phyloP scores from a whole-genome alignment of 1,284 basidiomycete genomes.

The Ustilago esculenta region DNA sequence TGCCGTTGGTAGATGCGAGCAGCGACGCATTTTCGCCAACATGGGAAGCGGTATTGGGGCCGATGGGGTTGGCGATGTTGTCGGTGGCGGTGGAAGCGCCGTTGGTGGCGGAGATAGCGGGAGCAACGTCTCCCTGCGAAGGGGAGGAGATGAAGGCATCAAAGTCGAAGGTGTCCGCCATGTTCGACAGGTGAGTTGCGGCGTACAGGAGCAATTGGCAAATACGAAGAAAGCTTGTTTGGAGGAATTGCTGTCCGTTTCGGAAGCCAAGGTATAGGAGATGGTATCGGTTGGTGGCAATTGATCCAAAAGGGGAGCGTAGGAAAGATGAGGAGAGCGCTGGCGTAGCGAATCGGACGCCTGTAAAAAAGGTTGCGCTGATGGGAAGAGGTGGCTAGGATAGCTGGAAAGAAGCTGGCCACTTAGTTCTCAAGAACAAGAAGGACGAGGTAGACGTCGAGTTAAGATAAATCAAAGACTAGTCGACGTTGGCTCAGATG shows the following conservation, averaged over 20 bases:
- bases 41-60: constrained; percentile 2
- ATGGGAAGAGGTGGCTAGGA: constrained; percentile 1
- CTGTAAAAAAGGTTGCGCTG: constrained; percentile 6
- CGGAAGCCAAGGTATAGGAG: constrained; percentile 15
- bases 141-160: constrained; percentile 55
- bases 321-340: constrained; percentile 25
- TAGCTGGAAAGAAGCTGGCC: background rate
- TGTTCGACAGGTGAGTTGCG: constrained; percentile 21
- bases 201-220: constrained; percentile 3
- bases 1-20: constrained; percentile 18
- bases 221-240: constrained; percentile 1
- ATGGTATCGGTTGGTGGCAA: constrained; percentile 11
- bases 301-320: background rate
- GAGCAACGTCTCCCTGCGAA: constrained; percentile 28
- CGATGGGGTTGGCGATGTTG: constrained; percentile 13
- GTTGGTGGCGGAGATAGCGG: constrained; percentile 9
- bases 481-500: constrained; percentile 22
- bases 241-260: background rate
- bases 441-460: constrained; percentile 4
- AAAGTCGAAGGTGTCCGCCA: constrained; percentile 52
- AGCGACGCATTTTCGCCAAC: constrained; percentile 1
- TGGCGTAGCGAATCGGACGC: constrained; percentile 54
- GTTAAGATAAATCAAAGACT: too few species aligned
- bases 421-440: background rate
- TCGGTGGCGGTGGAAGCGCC: background rate